Percentiles rank a stretch among this genome's conserved stretches.
Conservation (phyloP, 169 alveolate species). For the Babesia bigemina region DNA sequence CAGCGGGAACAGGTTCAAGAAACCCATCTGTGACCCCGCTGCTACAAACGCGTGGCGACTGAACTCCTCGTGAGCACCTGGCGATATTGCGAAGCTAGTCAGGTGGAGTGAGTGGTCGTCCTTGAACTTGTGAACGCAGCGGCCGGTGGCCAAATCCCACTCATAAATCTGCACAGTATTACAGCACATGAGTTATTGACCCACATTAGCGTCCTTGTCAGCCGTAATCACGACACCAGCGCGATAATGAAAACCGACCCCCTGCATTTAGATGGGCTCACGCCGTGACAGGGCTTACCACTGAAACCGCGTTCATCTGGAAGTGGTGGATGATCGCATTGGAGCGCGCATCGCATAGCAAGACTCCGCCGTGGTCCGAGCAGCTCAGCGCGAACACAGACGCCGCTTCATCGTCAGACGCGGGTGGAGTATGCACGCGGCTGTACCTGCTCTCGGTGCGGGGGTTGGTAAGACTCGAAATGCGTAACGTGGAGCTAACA, state of each 20-base stretch:
- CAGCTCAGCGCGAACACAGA: conserved; percentile 42
- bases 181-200: not conserved
- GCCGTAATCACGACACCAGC: conserved; percentile 47
- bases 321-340: conserved; percentile 52
- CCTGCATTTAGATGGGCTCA: conserved; percentile 8
- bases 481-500: conserved; percentile 13
- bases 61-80: conserved; percentile 13
- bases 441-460: conserved; percentile 40
- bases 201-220: conserved; percentile 56
- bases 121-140: conserved; percentile 46
- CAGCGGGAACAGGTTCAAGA: conserved; percentile 42
- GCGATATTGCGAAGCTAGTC: conserved; percentile 29
- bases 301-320: conserved; percentile 54
- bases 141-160: conserved; percentile 59
- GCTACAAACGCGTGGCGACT: conserved; percentile 14
- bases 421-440: conserved; percentile 19
- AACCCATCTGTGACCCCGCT: conserved; percentile 57
- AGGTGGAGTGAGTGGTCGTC: conserved; percentile 55
- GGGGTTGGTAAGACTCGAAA: conserved; percentile 38
- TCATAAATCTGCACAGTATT: conserved; percentile 48
- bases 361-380: conserved; percentile 43
- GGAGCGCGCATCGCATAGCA: conserved; percentile 48
- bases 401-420: not conserved
- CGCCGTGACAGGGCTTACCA: conserved; percentile 10
- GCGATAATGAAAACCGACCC: conserved; percentile 37